These are phyloP conservation scores for Colletotrichum tamarilloi DNA, from an alignment of 2,329 filamentous ascomycete species.

Conservation along the genomic window DNA sequence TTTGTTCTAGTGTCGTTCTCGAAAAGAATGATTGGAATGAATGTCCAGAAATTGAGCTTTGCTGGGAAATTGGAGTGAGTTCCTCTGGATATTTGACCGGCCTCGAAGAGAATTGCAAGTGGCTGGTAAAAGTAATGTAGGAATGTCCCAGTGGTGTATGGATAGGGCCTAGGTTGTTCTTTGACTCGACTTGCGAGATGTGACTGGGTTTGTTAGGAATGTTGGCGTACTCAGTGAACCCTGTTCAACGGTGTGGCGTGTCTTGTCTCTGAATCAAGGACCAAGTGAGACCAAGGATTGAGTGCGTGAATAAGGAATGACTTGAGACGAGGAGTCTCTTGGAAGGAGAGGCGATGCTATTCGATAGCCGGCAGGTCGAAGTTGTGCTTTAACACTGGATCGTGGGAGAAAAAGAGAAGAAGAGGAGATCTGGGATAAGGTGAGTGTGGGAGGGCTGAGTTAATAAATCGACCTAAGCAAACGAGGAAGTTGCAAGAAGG, in stretches of 20 bases:
- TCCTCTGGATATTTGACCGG: conserved; percentile 19
- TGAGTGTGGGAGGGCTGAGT: conserved; percentile 17
- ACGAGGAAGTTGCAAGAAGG: conserved; percentile 12
- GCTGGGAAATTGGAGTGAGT: conserved; percentile 11
- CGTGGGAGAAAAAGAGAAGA: background rate
- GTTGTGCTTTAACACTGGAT: conserved; percentile 18
- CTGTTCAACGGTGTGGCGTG: conserved; percentile 28
- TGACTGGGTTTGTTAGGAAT: conserved; percentile 14
- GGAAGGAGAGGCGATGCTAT: conserved; percentile 32
- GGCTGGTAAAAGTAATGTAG: conserved; percentile 10
- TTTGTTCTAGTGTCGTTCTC: conserved; percentile 17
- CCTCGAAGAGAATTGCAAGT: conserved; percentile 12
- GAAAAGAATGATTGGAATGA: conserved; percentile 22
- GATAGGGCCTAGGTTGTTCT: conserved; percentile 22
- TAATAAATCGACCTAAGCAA: conserved; percentile 15
- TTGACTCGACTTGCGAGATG: conserved; percentile 27
- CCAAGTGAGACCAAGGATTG: conserved; percentile 10
- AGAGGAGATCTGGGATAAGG: background rate
- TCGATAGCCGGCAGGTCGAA: conserved; percentile 18
- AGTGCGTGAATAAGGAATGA: conserved; percentile 32
- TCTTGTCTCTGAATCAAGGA: conserved; percentile 23
- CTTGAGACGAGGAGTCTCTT: conserved; percentile 13
- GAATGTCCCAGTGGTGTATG: conserved; percentile 11
- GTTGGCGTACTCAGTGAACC: conserved; percentile 21
- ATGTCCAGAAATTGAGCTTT: background rate